Percentiles rank a stretch among this genome's conserved stretches.
Evolutionary conservation across 2,329 filamentous ascomycete species (phyloP).

Genomic region (Trichoderma sp.): DNA sequence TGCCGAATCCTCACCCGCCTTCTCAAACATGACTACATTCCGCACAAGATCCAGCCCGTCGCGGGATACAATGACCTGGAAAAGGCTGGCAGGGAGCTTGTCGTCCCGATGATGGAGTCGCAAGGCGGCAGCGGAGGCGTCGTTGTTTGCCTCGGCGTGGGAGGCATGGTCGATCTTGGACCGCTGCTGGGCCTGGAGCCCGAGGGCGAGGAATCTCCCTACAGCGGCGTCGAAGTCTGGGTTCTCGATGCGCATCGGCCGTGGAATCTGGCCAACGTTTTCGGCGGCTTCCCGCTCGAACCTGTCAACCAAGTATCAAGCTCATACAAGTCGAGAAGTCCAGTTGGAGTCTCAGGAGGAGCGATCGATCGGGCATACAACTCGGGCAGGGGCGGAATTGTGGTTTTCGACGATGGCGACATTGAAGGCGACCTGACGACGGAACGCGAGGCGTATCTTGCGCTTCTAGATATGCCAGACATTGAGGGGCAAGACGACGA

Average conservation of each 20-base stretch:
- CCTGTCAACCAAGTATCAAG: constrained; percentile 52
- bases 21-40: constrained; percentile 97
- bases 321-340: constrained; percentile 56
- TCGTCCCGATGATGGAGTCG: constrained; percentile 83
- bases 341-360: constrained; percentile 71
- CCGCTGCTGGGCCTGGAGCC: constrained; percentile 71
- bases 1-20: constrained; percentile 91
- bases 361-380: constrained; percentile 73
- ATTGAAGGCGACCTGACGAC: constrained; percentile 78
- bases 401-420: constrained; percentile 96
- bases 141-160: constrained; percentile 90
- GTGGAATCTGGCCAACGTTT: constrained; percentile 94
- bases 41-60: constrained; percentile 95
- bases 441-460: constrained; percentile 82
- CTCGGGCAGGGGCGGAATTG: constrained; percentile 80
- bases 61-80: constrained; percentile 89
- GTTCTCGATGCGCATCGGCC: constrained; percentile 87
- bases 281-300: constrained; percentile 70
- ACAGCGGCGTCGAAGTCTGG: constrained; percentile 93
- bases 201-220: constrained; percentile 67
- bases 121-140: constrained; percentile 85
- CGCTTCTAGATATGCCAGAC: constrained; percentile 89
- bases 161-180: constrained; percentile 86
- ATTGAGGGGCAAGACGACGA: constrained; percentile 77
- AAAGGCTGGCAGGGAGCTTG: constrained; percentile 75